A percentile compares a stretch with the other conserved stretches of the same genome.
phyloP scores from a whole-genome alignment of 164 flowering plant species.

The Vitis rupestris region DNA sequence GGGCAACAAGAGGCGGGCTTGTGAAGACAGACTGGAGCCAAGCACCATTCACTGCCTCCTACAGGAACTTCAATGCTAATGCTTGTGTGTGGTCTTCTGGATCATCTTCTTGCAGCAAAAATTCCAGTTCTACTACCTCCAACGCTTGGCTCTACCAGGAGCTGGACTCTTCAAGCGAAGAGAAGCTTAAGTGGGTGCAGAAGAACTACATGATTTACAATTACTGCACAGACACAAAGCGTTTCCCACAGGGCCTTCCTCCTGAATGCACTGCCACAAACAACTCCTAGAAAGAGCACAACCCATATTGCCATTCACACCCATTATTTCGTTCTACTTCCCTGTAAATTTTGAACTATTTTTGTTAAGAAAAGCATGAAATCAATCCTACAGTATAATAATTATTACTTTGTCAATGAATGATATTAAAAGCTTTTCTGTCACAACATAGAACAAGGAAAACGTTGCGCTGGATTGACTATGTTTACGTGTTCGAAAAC shows the following conservation, averaged over 20 bases:
- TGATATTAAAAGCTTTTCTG: no score
- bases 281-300: no score
- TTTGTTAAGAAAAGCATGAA: no score
- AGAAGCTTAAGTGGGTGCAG: slow-evolving; percentile 18
- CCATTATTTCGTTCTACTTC: no score
- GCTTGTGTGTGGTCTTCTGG: slow-evolving; percentile 13
- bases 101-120: slow-evolving; percentile 6
- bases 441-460: no score
- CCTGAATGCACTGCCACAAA: slow-evolving; percentile 2
- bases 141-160: slow-evolving; percentile 9
- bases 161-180: slow-evolving; percentile 9
- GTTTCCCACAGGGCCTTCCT: slow-evolving; percentile 23
- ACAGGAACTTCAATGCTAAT: slow-evolving; percentile 26
- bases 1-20: slow-evolving; percentile 42
- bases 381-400: no score
- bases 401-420: no score
- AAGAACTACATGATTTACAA: slow-evolving; percentile 24
- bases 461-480: no score
- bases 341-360: no score
- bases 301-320: no score
- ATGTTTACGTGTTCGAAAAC: no score
- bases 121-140: not conserved
- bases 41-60: slow-evolving; percentile 39
- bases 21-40: slow-evolving; percentile 41
- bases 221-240: slow-evolving; percentile 20